Conservation (phyloP, 139 green algal species). For the Chlamydomonas schloesseri region DNA sequence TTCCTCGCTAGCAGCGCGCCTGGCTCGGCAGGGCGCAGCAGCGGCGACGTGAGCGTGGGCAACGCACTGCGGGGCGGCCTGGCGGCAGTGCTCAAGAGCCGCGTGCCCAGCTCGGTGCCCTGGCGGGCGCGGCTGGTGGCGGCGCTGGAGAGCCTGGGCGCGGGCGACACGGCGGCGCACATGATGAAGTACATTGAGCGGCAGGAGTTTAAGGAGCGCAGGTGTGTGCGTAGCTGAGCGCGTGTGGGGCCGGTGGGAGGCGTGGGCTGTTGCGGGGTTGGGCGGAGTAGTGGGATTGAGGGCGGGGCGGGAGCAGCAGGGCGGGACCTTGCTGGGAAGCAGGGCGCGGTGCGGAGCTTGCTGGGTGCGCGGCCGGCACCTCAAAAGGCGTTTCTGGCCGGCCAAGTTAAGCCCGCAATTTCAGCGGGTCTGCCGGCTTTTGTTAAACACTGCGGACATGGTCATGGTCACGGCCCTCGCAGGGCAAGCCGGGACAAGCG, state of each 20-base stretch:
- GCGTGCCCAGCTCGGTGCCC: conserved; percentile 25
- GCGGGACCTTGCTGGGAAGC: too few species aligned
- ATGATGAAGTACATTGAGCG: conserved; percentile 63
- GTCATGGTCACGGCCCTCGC: too few species aligned
- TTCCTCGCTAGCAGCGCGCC: conserved; percentile 27
- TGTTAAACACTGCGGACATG: too few species aligned
- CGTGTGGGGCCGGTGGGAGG: too few species aligned
- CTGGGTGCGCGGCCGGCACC: too few species aligned
- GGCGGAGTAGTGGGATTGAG: too few species aligned
- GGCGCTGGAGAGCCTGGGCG: conserved; percentile 67
- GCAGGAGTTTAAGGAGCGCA: conserved; percentile 54
- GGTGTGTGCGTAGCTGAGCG: neutral
- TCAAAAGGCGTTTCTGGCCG: too few species aligned
- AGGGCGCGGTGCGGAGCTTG: too few species aligned
- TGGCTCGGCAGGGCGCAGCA: neutral
- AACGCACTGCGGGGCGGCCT: conserved; percentile 51
- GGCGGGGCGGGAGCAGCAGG: too few species aligned
- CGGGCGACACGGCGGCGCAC: conserved; percentile 48
- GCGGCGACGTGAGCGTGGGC: conserved; percentile 45
- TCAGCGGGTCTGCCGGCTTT: too few species aligned
- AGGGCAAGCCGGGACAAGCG: neutral
- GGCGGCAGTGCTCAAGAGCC: conserved; percentile 49
- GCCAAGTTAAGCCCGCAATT: too few species aligned
- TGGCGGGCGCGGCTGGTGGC: conserved; percentile 52
- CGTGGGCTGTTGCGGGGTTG: too few species aligned